Evolutionary conservation across 139 green algal genomes (phyloP).

Genomic region (Micromonas pusilla): DNA sequence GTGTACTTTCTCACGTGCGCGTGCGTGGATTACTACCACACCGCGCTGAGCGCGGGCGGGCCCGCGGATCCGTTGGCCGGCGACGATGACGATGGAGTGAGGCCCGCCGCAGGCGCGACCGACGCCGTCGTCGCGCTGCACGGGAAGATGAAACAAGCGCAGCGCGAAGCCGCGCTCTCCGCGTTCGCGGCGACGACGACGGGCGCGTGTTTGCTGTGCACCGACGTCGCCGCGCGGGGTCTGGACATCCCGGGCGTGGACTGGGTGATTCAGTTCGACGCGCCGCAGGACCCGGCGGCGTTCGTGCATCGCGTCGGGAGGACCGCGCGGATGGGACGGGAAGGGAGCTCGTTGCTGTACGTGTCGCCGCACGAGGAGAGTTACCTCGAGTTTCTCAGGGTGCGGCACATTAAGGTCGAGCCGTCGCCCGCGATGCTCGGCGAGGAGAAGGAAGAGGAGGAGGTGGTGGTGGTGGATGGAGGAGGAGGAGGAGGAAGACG

Average conservation of each 20-base stretch:
- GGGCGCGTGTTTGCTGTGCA: constrained; percentile 44
- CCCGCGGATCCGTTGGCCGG: not conserved
- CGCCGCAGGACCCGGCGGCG: constrained; percentile 76
- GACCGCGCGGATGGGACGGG: constrained; percentile 82
- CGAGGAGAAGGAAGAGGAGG: not conserved
- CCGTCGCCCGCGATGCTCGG: not conserved
- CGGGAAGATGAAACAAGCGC: constrained; percentile 81
- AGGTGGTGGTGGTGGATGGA: not conserved
- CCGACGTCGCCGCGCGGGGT: constrained; percentile 85
- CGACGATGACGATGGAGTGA: not conserved
- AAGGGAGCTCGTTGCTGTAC: constrained; percentile 62
- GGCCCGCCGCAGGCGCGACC: too few species aligned
- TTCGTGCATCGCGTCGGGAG: constrained; percentile 80
- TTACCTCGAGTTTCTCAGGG: constrained; percentile 82
- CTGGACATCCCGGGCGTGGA: constrained; percentile 78
- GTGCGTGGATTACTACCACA: constrained; percentile 65
- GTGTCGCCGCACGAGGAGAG: constrained; percentile 63
- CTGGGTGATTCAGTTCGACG: constrained; percentile 51
- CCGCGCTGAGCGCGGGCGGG: constrained; percentile 33
- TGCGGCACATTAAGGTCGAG: constrained; percentile 58
- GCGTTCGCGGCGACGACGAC: constrained; percentile 43
- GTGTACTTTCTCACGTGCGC: constrained; percentile 94
- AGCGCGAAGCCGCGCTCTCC: constrained; percentile 59
- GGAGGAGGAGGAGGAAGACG: not conserved
- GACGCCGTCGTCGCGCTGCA: constrained; percentile 57